These are phyloP conservation scores for Mycosphaerella sp. DNA, from an alignment of 2,329 filamentous ascomycete species.

Conservation along the genomic window DNA sequence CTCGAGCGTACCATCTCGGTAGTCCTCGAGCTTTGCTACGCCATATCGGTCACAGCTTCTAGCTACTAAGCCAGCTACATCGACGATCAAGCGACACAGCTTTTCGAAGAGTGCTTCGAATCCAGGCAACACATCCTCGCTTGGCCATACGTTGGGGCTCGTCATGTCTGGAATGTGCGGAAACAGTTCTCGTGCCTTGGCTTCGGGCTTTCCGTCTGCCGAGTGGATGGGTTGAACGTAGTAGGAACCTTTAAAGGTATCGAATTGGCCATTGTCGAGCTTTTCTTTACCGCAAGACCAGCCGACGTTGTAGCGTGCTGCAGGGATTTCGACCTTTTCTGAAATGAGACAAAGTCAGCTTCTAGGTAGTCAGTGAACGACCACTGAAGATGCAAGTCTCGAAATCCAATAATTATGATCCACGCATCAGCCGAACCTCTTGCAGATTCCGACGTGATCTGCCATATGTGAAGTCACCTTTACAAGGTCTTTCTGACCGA, in stretches of 20 bases:
- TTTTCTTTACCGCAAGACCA: constrained; percentile 81
- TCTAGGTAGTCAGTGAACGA: neutral
- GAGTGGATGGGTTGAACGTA: constrained; percentile 66
- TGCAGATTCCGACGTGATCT: no score
- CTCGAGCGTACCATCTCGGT: constrained; percentile 73
- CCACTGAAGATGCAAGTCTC: constrained; percentile 12
- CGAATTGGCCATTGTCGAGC: constrained; percentile 68
- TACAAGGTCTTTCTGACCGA: no score
- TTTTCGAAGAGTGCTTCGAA: constrained; percentile 67
- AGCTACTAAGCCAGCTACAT: constrained; percentile 81
- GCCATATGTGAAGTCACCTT: no score
- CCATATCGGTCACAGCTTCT: constrained; percentile 86
- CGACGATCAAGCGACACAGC: constrained; percentile 79
- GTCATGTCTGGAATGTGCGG: constrained; percentile 83
- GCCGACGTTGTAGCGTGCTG: constrained; percentile 56
- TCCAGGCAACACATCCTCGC: constrained; percentile 59
- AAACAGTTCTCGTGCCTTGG: constrained; percentile 46
- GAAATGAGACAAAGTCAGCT: neutral
- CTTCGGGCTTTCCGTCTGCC: constrained; percentile 48
- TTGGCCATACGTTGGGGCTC: constrained; percentile 83
- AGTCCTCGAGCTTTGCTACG: constrained; percentile 66
- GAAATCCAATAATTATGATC: no score
- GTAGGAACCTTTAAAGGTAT: constrained; percentile 75
- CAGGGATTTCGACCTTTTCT: constrained; percentile 44
- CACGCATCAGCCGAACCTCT: no score